Base-by-base conservation (phyloP, 2,329 filamentous ascomycete genomes). In the Chrysoporthe puriensis region DNA sequence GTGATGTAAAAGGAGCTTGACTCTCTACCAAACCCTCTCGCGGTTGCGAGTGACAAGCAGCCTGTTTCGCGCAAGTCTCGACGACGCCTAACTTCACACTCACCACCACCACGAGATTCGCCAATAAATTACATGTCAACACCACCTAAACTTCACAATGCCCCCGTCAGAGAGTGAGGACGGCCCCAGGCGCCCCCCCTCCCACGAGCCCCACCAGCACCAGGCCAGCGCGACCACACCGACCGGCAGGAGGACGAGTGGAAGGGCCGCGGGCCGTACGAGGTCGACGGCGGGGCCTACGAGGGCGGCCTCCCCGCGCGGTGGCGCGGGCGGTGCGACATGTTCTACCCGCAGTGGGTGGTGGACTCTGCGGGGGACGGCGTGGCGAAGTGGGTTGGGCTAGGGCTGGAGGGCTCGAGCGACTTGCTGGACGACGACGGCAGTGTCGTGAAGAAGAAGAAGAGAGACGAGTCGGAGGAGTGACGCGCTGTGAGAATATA, bases 301-400 rank as follows among this genome's bases (percentile, higher is more conserved):
- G 63, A 78, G 69, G 78, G 79, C 2, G n/a, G 80, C 5, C 72
- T 75, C 44, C 50, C 68, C 0, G 72, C 61, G 32, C 74, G 74
- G 56, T 76, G 75, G 75, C 69, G 54, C 36, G 75, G 74, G 3
- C 73, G 75, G 0, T 97, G 93, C 73, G 93, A 96, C 76, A 95
- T 96, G 79, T 97, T 95, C 76, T 97, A 96, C 74, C 81, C 83
- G 2, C 84, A 91, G 76, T 84, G 93, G 4, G 87, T 93, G 0
- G 84, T 95, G n/a, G 92, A 96, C 74, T 84, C 96, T 26, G 72
- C 67, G 64, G 85, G 85, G 0, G 93, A 96, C 74, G 92, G 92
- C 0, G 83, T 92, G 71, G 88, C 90, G 0, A 96, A 96, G 76
- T 96, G 91, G 90, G 83, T 82, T 8, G 90, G 87, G 0, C 74